Base-by-base conservation (phyloP, 1,284 basidiomycete genomes). In the Ustilago tritici region DNA sequence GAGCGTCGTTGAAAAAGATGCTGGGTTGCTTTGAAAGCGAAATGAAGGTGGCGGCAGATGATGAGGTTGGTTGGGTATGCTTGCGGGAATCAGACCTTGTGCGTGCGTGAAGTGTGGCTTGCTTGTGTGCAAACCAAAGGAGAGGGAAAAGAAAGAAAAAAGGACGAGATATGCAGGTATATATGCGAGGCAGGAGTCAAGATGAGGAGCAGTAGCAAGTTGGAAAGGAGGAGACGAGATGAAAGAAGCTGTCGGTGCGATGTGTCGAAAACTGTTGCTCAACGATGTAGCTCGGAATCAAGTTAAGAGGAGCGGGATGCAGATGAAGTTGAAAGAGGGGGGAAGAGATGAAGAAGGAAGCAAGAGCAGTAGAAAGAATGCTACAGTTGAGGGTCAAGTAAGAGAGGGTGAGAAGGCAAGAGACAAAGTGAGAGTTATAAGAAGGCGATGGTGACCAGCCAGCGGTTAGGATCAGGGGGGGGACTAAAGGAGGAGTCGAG, bases 121-220 rank as follows among this genome's bases (percentile, higher is more conserved):
- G 10, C 12, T 11, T 14, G 23, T 28, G 23, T 28, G 19, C 40
- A 53, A 50, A 46, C 12, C 23, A 28, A 28, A 28, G 23, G 23
- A 28, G 23, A 28, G 23, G 3, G 2, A 28, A 28, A 28, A 3
- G 3, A 28, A 28, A 28, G 2, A 28, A 28, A 5, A 50, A 49
- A 34, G 46, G 46, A 32, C 46, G 32, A 34, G 49, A 15, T 14
- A 31, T 68, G 65, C 63, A 66, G 57, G 54, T 75, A 56, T 63
- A 65, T 70, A 61, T 54, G 57, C 38, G 49, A 47, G 54, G 61
- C 52, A 66, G 66, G 63, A 65, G 62, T 35, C 53, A 19, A 31
- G 19, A n/a, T n/a, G 41, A 50, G 55, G 15, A 60, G 58, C 32
- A 28, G 49, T 28, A 32, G 28, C 49, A 28, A 28, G 23, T 28